Evolutionary conservation across 352 stramenopile species (phyloP), one percentile per base, ranked within the genome.

Genomic region (Phytopythium mirpurense): DNA sequence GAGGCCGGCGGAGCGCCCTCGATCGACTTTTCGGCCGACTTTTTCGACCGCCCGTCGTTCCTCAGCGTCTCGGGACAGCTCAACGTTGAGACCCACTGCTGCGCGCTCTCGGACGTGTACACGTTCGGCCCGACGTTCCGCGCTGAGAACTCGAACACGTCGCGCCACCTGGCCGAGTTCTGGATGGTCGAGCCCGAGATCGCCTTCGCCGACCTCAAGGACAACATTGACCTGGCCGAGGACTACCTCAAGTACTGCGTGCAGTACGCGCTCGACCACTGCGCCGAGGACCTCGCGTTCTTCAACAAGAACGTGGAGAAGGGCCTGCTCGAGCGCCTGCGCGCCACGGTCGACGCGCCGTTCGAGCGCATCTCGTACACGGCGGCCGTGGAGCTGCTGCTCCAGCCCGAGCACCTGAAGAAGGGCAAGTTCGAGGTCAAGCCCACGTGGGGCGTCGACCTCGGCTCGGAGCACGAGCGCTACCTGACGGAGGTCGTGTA

Each of bases 121-220:
- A 99, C 97, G 31, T 99, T 99, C 68, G 97, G 97, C 18, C 97
- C 97, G 21, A 99, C 97, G 42, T 99, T 99, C 72, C 91, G 97
- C 34, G 97, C 97, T 12, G 97, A 99, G 82, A 99, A 99, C 78
- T 97, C 79, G 36, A 97, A 99, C 78, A 99, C 97, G 44, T 88
- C 93, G 46, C 82, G 97, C 51, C 97, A 99, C 71, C 71, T 99
- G 51, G 93, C 95, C 10, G 96, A 99, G 71, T 99, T 99, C 72
- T 97, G 95, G 82, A 99, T 99, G 96, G 92, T 99, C 32, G 97
- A 99, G 75, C 94, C 94, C 1, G 86, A 96, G 63, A 96, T 98
- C 37, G 81, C 81, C 18, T 92, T 92, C 44, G 81, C 81, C 15
- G 85, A 96, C 60, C 62, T 99, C 14, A 72, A 83, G 40, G 90